Evolutionary conservation across 441 rosid species (phyloP), one percentile per base, ranked within the genome.

Genomic region (Bocquillonia castaneifolia): DNA sequence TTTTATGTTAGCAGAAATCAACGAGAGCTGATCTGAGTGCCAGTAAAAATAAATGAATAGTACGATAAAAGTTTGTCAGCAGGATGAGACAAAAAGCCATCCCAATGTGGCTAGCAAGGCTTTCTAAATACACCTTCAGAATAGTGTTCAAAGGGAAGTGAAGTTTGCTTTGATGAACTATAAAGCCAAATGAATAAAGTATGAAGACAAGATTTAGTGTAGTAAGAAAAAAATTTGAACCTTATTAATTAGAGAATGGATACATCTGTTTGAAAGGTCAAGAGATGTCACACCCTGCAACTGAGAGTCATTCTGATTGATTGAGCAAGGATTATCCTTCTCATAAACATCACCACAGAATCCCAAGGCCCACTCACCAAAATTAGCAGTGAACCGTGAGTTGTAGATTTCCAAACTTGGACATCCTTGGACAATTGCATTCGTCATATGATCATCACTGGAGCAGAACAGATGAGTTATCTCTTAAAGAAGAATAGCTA

Each of bases 351-450:
- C 93, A 59, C 82, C 97, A 78, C 95, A 89, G 73, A 84, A 91
- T 52, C 95, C 93, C 80, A 93, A 82, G 3, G 99, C 99, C 99
- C 97, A 93, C 29, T 66, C 67, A 51, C 95, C 92, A 72, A 78
- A 93, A 67, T 83, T 91, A 51, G 29, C 40, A 18, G 96, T 93
- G 65, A 89, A 89, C 63, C 50, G 44, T 9, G 99, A 93, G 78
- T 93, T 88, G 75, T 74, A 90, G 76, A 93, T 91, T 79, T 93
- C 96, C 18, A 93, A 80, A 68, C 66, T 73, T n/a, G 87, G 88
- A 80, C 90, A 89, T 70, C 81, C 86, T 82, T 77, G 79, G 53
- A 85, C 67, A 70, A 93, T 85, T 68, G 74, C 78, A 54, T 79
- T 83, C 60, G 69, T 69, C 85, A 86, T 72, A 56, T 23, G 63